These are phyloP conservation scores for Gossypium rotundifolium DNA, from an alignment of 345 rosid genomes.

Conservation along the genomic window DNA sequence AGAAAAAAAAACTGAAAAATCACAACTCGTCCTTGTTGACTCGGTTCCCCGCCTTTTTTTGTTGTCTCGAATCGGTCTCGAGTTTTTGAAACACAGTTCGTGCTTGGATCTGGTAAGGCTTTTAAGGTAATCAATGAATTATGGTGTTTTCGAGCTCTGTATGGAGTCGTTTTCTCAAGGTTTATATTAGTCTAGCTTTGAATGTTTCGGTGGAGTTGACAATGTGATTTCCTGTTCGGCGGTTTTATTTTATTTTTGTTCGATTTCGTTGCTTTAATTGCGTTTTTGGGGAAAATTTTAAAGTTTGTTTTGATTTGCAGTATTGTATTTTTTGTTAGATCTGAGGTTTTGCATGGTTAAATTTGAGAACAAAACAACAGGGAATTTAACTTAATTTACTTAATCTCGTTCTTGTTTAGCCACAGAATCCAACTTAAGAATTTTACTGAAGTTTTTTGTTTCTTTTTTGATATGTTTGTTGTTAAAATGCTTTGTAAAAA, in stretches of 20 bases:
- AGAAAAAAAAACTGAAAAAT: neutral
- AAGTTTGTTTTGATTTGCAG: neutral
- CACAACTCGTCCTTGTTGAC: slow-evolving; percentile 15
- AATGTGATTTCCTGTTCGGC: slow-evolving; percentile 4
- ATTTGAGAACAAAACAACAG: neutral
- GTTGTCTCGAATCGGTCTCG: slow-evolving; percentile 10
- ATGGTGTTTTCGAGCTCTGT: neutral
- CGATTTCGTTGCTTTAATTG: neutral
- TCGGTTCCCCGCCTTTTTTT: slow-evolving; percentile 16
- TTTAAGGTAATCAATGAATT: slow-evolving; percentile 13
- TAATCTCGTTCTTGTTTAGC: neutral
- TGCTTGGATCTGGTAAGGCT: slow-evolving; percentile 14
- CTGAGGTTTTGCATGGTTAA: neutral
- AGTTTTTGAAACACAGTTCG: slow-evolving; percentile 1
- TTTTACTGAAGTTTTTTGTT: neutral
- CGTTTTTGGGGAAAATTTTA: neutral
- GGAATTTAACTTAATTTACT: neutral
- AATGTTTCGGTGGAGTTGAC: slow-evolving; percentile 4
- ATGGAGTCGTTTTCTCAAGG: neutral
- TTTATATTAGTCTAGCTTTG: neutral
- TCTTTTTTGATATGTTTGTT: neutral
- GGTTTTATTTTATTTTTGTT: neutral
- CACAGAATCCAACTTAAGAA: neutral
- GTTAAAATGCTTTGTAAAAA: neutral
- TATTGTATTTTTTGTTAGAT: neutral